A percentile compares a stretch with the other conserved stretches of the same genome.
These are phyloP conservation scores for Dothistroma septosporum DNA, from an alignment of 2,329 filamentous ascomycete species.

Conservation along the genomic window DNA sequence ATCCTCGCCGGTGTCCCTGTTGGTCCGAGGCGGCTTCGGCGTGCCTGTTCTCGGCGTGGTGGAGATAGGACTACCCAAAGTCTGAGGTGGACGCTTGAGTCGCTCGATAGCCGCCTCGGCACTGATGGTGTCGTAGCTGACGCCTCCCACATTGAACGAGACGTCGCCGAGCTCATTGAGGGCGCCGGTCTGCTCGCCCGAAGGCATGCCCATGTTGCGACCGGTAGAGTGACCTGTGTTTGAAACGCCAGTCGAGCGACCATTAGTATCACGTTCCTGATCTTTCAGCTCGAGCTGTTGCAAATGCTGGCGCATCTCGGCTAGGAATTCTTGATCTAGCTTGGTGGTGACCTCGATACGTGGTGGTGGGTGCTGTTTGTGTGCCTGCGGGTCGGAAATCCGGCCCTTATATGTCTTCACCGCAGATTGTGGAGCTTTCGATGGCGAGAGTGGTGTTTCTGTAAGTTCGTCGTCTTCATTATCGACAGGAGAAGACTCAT, in stretches of 20 bases:
- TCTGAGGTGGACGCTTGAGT: conserved; percentile 25
- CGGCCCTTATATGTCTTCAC: conserved; percentile 30
- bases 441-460: conserved; percentile 18
- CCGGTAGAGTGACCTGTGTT: conserved; percentile 20
- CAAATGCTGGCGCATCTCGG: conserved; percentile 53
- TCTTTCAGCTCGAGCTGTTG: conserved; percentile 69
- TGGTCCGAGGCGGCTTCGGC: conserved; percentile 17
- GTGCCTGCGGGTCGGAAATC: conserved; percentile 33
- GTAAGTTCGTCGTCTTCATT: conserved; percentile 20
- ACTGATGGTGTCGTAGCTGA: conserved; percentile 54
- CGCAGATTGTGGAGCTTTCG: conserved; percentile 26
- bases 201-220: conserved; percentile 26
- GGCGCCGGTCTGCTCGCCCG: conserved; percentile 37
- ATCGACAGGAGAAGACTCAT: conserved; percentile 26
- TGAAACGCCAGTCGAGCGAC: conserved; percentile 13
- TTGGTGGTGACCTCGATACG: conserved; percentile 34
- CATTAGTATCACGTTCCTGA: conserved; percentile 45
- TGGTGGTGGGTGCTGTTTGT: conserved; percentile 27
- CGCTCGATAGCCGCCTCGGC: conserved; percentile 34
- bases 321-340: conserved; percentile 34
- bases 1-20: conserved; percentile 10
- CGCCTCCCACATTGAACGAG: conserved; percentile 90
- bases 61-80: conserved; percentile 8
- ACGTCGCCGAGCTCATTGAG: conserved; percentile 34
- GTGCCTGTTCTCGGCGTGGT: conserved; percentile 14